These are phyloP conservation scores for Aquilaria yunnanensis DNA, from an alignment of 345 rosid genomes.

Conservation along the genomic window DNA sequence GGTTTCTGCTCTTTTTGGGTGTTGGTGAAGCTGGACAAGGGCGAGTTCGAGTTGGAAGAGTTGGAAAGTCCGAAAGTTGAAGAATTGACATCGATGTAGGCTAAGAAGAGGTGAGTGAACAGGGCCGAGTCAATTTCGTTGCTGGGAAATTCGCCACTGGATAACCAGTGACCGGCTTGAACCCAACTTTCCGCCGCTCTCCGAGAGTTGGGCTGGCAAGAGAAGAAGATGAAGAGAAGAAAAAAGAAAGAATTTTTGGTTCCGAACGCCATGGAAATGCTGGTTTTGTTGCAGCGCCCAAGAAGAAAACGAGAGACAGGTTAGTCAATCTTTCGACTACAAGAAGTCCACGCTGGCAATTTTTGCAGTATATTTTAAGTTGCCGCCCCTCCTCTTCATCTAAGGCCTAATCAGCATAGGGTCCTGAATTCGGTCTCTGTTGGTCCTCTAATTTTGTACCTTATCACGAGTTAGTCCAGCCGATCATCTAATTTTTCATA, in stretches of 20 bases:
- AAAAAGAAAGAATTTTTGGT: neutral
- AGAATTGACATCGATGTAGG: constrained; percentile 22
- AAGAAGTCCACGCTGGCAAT: too few relatives aligned
- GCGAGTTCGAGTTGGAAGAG: constrained; percentile 5
- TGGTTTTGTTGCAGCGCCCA: neutral
- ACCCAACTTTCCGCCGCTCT: constrained; percentile 18
- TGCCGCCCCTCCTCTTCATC: too few relatives aligned
- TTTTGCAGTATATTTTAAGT: too few relatives aligned
- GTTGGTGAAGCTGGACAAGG: constrained; percentile 16
- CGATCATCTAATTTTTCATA: too few relatives aligned
- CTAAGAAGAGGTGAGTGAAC: constrained; percentile 30
- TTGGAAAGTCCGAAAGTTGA: constrained; percentile 8
- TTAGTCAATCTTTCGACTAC: too few relatives aligned
- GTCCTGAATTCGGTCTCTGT: too few relatives aligned
- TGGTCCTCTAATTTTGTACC: too few relatives aligned
- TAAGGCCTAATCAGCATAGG: too few relatives aligned
- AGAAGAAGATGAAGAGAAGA: neutral
- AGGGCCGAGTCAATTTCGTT: constrained; percentile 23
- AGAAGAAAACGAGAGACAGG: neutral
- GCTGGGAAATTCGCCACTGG: constrained; percentile 11
- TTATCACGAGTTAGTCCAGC: too few relatives aligned
- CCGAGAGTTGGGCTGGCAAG: neutral
- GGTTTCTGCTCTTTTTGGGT: constrained; percentile 16
- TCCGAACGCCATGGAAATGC: constrained; percentile 7
- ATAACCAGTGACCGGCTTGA: constrained; percentile 29